Evolutionary conservation across 1,139 yeast species (phyloP).

Genomic region (Kodamaea sp.): DNA sequence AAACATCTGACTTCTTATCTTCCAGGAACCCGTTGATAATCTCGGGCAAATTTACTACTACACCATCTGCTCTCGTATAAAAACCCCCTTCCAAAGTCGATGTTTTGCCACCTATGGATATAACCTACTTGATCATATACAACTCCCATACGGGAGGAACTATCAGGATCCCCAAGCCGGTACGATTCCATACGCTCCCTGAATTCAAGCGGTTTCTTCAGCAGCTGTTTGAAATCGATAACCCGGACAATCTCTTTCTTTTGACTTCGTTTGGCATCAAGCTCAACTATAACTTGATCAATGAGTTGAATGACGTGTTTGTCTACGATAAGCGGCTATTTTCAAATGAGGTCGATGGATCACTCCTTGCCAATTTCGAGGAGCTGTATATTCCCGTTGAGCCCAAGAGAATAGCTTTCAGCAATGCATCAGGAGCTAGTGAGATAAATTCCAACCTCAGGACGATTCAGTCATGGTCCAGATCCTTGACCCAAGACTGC

Average conservation of each 20-base stretch:
- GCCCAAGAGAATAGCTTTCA: slow-evolving; percentile 7
- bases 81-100: too few species aligned
- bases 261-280: slow-evolving; percentile 66
- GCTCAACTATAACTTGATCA: slow-evolving; percentile 52
- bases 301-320: slow-evolving; percentile 52
- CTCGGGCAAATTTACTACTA: too few species aligned
- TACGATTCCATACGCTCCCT: slow-evolving; percentile 37
- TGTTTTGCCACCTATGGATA: slow-evolving; percentile 10
- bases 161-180: slow-evolving; percentile 42
- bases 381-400: slow-evolving; percentile 5
- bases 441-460: slow-evolving; percentile 26
- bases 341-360: slow-evolving; percentile 10
- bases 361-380: background rate
- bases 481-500: slow-evolving; percentile 23
- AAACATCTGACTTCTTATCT: too few species aligned
- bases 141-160: slow-evolving; percentile 44
- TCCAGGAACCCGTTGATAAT: too few species aligned
- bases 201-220: slow-evolving; percentile 20
- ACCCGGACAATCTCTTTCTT: slow-evolving; percentile 51
- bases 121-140: slow-evolving; percentile 34
- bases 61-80: too few species aligned
- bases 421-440: background rate
- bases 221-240: slow-evolving; percentile 16
- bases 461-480: slow-evolving; percentile 31
- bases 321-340: slow-evolving; percentile 62